Evolutionary conservation across 1,284 basidiomycete species (phyloP).

Genomic region (Moesziomyces globuligerus): DNA sequence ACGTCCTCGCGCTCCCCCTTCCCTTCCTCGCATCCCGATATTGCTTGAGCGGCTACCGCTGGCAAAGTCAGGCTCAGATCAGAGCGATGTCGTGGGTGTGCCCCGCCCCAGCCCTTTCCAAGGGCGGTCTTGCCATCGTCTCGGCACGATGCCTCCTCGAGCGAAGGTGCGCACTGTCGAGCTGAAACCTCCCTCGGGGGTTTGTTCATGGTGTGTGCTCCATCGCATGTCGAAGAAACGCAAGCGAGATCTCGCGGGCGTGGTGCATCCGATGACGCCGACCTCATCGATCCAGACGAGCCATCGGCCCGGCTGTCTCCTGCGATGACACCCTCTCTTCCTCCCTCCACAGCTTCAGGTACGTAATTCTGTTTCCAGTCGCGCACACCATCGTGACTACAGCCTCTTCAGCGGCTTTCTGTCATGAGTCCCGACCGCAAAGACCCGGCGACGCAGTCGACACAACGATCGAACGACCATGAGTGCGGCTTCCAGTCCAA

Average conservation of each 20-base stretch:
- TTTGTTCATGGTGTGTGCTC: background rate
- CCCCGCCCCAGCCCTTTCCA: slow-evolving; percentile 30
- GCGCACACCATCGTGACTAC: background rate
- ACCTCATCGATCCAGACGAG: background rate
- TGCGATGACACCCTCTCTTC: no score
- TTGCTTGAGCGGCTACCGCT: no score
- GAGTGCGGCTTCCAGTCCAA: slow-evolving; percentile 52
- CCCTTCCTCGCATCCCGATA: background rate
- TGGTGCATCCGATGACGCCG: background rate
- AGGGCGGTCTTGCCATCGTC: slow-evolving; percentile 47
- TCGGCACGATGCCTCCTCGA: slow-evolving; percentile 36
- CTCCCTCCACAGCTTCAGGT: slow-evolving; percentile 17
- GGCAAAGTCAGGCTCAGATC: background rate
- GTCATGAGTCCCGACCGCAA: background rate
- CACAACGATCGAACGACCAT: background rate
- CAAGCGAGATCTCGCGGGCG: slow-evolving; percentile 35
- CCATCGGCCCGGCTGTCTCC: background rate
- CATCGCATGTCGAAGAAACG: slow-evolving; percentile 16
- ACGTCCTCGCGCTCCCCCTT: background rate
- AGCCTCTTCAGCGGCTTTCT: no score
- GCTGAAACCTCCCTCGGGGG: background rate
- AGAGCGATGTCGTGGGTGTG: background rate
- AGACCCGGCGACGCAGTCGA: background rate
- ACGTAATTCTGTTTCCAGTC: background rate
- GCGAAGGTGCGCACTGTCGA: background rate